Evolutionary conservation across 1,284 basidiomycete species (phyloP).

Genomic region (Leucoagaricus sp.): DNA sequence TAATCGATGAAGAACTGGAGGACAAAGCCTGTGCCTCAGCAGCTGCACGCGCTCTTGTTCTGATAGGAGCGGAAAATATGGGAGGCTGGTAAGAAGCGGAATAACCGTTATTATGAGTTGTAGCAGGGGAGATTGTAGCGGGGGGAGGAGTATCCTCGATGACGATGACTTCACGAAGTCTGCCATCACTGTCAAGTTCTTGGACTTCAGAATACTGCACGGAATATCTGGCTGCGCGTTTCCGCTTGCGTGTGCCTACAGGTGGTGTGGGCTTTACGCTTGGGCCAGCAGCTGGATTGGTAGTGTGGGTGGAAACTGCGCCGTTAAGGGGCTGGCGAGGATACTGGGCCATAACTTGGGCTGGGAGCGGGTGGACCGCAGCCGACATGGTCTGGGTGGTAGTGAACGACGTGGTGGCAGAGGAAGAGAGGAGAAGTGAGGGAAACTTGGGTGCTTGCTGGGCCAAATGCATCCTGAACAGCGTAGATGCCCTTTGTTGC

Average conservation of each 20-base stretch:
- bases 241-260: constrained; percentile 74
- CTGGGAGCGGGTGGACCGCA: constrained; percentile 60
- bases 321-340: constrained; percentile 49
- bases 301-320: constrained; percentile 29
- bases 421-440: constrained; percentile 42
- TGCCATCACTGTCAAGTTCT: constrained; percentile 75
- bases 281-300: constrained; percentile 16
- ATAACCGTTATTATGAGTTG: constrained; percentile 43
- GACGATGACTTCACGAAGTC: constrained; percentile 80
- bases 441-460: constrained; percentile 33
- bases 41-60: constrained; percentile 79
- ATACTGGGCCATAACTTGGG: constrained; percentile 60
- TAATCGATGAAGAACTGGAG: constrained; percentile 58
- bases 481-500: constrained; percentile 35
- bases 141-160: constrained; percentile 85
- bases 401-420: constrained; percentile 50
- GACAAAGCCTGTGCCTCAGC: constrained; percentile 77
- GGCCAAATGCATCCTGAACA: constrained; percentile 38
- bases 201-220: constrained; percentile 84
- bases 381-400: constrained; percentile 59
- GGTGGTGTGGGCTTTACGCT: constrained; percentile 51
- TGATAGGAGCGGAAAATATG: constrained; percentile 67
- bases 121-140: constrained; percentile 73
- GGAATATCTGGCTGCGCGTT: constrained; percentile 75
- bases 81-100: constrained; percentile 80